These are phyloP conservation scores for Sugiyamaella valdiviana DNA, from an alignment of 805 yeast genomes.

Conservation along the genomic window DNA sequence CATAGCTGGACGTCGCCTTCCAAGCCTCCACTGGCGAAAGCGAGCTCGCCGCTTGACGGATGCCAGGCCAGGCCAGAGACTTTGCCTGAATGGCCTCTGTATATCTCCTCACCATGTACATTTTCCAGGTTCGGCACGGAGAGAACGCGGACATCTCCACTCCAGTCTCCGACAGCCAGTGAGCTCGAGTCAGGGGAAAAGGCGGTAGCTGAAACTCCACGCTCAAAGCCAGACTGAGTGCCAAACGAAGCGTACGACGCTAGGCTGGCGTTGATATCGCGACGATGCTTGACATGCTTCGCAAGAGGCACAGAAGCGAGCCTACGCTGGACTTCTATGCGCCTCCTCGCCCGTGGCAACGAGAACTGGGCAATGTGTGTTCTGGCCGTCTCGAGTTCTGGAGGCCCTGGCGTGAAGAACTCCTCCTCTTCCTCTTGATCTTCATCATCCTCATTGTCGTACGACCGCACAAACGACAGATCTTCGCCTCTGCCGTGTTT, in stretches of 20 bases:
- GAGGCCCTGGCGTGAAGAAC: slow-evolving; percentile 74
- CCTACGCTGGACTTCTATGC: slow-evolving; percentile 37
- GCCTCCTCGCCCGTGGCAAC: slow-evolving; percentile 37
- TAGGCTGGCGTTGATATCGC: slow-evolving; percentile 36
- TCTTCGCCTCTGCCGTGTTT: slow-evolving; percentile 19
- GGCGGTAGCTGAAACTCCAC: slow-evolving; percentile 61
- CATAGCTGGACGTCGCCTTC: slow-evolving; percentile 39
- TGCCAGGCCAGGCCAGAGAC: slow-evolving; percentile 68
- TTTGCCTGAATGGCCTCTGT: slow-evolving; percentile 54
- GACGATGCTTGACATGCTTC: slow-evolving; percentile 42
- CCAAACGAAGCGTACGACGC: slow-evolving; percentile 45
- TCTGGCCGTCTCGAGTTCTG: slow-evolving; percentile 48
- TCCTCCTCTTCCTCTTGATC: slow-evolving; percentile 64
- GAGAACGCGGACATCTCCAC: slow-evolving; percentile 59
- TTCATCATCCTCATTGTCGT: slow-evolving; percentile 17
- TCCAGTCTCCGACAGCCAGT: slow-evolving; percentile 77
- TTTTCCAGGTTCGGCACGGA: slow-evolving; percentile 35
- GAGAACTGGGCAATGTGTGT: slow-evolving; percentile 47
- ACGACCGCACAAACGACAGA: slow-evolving; percentile 13
- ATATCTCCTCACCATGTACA: slow-evolving; percentile 22
- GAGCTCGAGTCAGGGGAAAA: slow-evolving; percentile 36
- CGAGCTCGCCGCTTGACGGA: slow-evolving; percentile 24
- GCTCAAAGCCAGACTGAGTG: slow-evolving; percentile 59
- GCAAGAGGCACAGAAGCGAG: slow-evolving; percentile 35
- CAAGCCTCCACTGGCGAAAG: slow-evolving; percentile 42